Conservation (phyloP, 2,329 filamentous ascomycete genomes). For the Ophiocordyceps camponoti-leonardi region DNA sequence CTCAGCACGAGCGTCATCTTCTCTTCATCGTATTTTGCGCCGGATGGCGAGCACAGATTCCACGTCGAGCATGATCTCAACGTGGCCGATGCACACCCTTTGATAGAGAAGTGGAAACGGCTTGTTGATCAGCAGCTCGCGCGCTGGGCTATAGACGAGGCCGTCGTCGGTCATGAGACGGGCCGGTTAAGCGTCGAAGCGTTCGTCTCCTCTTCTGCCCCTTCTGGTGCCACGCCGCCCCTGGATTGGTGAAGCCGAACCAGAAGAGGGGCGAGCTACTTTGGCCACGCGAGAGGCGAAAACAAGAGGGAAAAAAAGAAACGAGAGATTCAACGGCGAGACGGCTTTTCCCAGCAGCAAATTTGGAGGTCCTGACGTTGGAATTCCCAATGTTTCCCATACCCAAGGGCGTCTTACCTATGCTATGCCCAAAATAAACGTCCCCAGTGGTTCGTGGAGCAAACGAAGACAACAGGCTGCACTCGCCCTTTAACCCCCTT, state of each 20-base stretch:
- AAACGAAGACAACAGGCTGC: no score
- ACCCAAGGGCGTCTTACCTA: no score
- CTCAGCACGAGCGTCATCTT: slow-evolving; percentile 48
- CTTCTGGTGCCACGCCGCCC: slow-evolving; percentile 12
- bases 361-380: no score
- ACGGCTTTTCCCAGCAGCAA: not conserved
- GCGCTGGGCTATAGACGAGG: slow-evolving; percentile 16
- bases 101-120: slow-evolving; percentile 43
- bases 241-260: slow-evolving; percentile 19
- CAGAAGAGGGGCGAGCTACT: not conserved
- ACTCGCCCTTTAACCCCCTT: no score
- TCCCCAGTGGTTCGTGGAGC: no score
- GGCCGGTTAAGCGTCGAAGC: slow-evolving; percentile 13
- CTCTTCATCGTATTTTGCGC: slow-evolving; percentile 44
- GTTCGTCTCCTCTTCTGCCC: slow-evolving; percentile 7
- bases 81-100: slow-evolving; percentile 51
- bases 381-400: no score
- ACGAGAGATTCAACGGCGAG: not conserved
- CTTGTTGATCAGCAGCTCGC: slow-evolving; percentile 14
- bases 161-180: slow-evolving; percentile 16
- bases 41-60: slow-evolving; percentile 57
- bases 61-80: slow-evolving; percentile 30
- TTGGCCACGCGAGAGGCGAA: not conserved
- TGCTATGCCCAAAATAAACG: no score
- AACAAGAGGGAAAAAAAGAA: not conserved